phyloP scores from a whole-genome alignment of 2,329 filamentous ascomycete genomes.

The Pseudopithomyces chartarum region DNA sequence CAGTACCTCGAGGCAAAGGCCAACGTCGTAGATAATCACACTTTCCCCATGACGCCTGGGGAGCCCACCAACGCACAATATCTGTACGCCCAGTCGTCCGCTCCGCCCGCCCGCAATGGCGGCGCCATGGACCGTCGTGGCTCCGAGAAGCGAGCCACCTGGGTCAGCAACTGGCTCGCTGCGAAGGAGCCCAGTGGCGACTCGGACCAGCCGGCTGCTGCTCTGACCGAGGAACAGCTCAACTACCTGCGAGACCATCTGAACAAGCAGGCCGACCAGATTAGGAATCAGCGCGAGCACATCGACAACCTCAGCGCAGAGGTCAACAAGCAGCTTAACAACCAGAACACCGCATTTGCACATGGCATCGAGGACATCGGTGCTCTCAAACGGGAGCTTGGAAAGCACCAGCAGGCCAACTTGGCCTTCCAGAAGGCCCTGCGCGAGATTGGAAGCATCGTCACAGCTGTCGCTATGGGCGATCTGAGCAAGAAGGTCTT shows the following conservation, averaged over 20 bases:
- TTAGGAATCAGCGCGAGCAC: conserved; percentile 84
- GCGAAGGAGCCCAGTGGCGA: conserved; percentile 58
- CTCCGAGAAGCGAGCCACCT: conserved; percentile 45
- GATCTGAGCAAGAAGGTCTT: conserved; percentile 96
- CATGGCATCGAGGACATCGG: conserved; percentile 83
- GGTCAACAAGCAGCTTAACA: conserved; percentile 81
- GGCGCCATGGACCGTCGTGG: conserved; percentile 37
- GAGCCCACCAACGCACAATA: conserved; percentile 67
- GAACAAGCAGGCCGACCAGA: conserved; percentile 89
- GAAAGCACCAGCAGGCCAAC: conserved; percentile 97
- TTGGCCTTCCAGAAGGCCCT: conserved; percentile 97
- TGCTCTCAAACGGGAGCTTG: conserved; percentile 87
- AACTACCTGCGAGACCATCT: conserved; percentile 87
- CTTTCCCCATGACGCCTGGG: conserved; percentile 79
- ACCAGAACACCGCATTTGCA: conserved; percentile 81
- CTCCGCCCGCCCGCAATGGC: conserved; percentile 41
- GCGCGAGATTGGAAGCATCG: conserved; percentile 94
- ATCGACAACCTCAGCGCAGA: conserved; percentile 85
- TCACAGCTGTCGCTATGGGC: conserved; percentile 92
- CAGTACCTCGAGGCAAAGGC: conserved; percentile 83
- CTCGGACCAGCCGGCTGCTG: conserved; percentile 54
- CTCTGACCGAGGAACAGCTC: conserved; percentile 80
- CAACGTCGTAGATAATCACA: conserved; percentile 61
- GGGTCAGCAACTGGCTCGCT: conserved; percentile 59
- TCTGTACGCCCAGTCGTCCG: conserved; percentile 57